phyloP scores from a whole-genome alignment of 495 filamentous ascomycete species.

The Penicillium nucicola region DNA sequence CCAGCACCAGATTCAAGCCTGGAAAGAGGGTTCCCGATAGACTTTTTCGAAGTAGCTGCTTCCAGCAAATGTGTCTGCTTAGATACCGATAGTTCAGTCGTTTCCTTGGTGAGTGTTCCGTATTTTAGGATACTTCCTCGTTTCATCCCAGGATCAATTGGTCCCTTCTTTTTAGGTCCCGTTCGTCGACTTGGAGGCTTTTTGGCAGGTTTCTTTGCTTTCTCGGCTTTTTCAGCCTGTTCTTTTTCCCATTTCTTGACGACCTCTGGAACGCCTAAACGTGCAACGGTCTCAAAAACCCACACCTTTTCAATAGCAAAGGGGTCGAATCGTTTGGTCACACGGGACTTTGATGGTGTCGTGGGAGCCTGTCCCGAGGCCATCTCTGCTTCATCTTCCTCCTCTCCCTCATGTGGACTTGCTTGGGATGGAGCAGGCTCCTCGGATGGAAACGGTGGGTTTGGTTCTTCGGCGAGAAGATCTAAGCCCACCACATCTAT shows the following conservation, averaged over 20 bases:
- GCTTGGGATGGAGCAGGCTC: constrained; percentile 16
- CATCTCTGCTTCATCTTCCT: constrained; percentile 48
- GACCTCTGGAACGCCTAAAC: constrained; percentile 66
- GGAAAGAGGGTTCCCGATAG: constrained; percentile 12
- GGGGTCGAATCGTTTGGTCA: constrained; percentile 65
- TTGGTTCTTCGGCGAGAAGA: constrained; percentile 63
- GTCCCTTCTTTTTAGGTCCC: constrained; percentile 39
- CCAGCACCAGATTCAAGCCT: not conserved
- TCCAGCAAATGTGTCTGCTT: constrained; percentile 34
- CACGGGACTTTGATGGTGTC: constrained; percentile 32
- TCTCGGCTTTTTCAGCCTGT: constrained; percentile 35
- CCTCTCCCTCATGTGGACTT: constrained; percentile 43
- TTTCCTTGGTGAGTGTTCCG: constrained; percentile 42
- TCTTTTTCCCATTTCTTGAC: constrained; percentile 75
- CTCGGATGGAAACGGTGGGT: constrained; percentile 43
- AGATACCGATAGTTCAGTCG: constrained; percentile 28
- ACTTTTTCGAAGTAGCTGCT: constrained; percentile 21
- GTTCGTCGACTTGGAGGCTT: constrained; percentile 26
- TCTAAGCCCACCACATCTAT: constrained; percentile 74
- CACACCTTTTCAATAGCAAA: constrained; percentile 65
- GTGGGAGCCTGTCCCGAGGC: constrained; percentile 22
- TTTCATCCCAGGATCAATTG: constrained; percentile 44
- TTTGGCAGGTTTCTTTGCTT: constrained; percentile 21
- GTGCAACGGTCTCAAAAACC: constrained; percentile 71
- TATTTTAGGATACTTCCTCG: constrained; percentile 46